A percentile compares a stretch with the other conserved stretches of the same genome.
Evolutionary conservation across 305 asterid genomes (phyloP).

Genomic region (Rubia balearica): DNA sequence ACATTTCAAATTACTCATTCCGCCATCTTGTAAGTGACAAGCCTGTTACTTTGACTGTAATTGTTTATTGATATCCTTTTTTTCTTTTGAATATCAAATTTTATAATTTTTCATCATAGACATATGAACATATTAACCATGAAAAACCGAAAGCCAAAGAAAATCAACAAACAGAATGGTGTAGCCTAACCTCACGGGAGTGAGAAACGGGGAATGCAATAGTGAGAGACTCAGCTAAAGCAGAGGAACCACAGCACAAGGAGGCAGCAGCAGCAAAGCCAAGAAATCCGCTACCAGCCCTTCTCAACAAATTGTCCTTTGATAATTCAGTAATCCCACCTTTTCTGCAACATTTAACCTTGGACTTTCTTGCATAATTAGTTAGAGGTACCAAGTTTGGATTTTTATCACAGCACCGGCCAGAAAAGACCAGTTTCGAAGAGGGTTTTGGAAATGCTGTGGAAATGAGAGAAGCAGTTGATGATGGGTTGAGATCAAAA

Average conservation of each 20-base stretch:
- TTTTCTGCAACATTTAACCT: slow-evolving; percentile 8
- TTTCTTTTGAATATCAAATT: background rate
- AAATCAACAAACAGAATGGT: background rate
- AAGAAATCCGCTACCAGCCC: slow-evolving; percentile 47
- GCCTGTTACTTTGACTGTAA: too few relatives aligned
- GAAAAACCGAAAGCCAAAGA: background rate
- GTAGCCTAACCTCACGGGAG: slow-evolving; percentile 53
- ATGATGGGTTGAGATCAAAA: slow-evolving; percentile 36
- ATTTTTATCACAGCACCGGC: slow-evolving; percentile 19
- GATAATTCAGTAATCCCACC: slow-evolving; percentile 8
- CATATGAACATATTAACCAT: background rate
- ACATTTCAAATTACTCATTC: background rate
- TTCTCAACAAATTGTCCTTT: slow-evolving; percentile 37
- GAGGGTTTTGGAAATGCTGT: slow-evolving; percentile 35
- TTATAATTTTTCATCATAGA: background rate
- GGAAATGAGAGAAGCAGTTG: slow-evolving; percentile 23
- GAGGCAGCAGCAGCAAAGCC: slow-evolving; percentile 74
- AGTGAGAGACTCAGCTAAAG: slow-evolving; percentile 67
- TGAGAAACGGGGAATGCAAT: slow-evolving; percentile 92
- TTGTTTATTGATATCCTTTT: too few relatives aligned
- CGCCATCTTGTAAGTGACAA: too few relatives aligned
- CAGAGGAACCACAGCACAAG: slow-evolving; percentile 46
- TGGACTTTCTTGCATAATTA: slow-evolving; percentile 15
- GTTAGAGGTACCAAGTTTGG: slow-evolving; percentile 23
- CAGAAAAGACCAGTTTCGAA: slow-evolving; percentile 28